A percentile compares a stretch with the other conserved stretches of the same genome.
Evolutionary conservation across 2,329 filamentous ascomycete genomes (phyloP).

Genomic region (Exophiala mesophila): DNA sequence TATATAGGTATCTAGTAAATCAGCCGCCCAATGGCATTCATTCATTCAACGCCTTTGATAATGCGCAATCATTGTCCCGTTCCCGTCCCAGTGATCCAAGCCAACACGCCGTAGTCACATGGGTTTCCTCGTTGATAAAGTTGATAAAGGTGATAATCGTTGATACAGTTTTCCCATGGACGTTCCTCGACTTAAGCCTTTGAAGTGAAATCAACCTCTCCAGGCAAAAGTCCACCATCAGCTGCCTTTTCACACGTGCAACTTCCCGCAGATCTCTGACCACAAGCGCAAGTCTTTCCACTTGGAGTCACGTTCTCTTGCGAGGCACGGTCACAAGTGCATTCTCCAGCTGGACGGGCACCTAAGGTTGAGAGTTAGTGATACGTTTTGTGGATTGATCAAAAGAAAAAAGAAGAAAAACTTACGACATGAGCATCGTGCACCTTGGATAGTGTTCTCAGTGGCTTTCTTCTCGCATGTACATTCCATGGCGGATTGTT

Average conservation of each 20-base stretch:
- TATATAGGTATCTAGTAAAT: no score
- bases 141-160: no score
- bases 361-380: conserved; percentile 39
- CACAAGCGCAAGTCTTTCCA: conserved; percentile 69
- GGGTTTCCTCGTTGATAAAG: no score
- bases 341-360: conserved; percentile 70
- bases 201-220: conserved; percentile 86
- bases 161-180: no score
- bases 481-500: conserved; percentile 82
- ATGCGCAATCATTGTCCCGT: no score
- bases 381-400: conserved; percentile 9
- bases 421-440: conserved; percentile 76
- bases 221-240: conserved; percentile 57
- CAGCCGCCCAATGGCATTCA: no score
- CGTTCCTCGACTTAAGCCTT: no score
- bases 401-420: conserved; percentile 20
- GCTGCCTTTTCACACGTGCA: conserved; percentile 80
- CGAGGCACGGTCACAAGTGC: conserved; percentile 70
- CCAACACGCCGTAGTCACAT: no score
- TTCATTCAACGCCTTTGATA: no score
- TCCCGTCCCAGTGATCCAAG: no score
- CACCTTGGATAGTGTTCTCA: conserved; percentile 70
- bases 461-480: conserved; percentile 68
- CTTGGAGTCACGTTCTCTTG: conserved; percentile 62
- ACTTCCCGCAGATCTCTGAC: conserved; percentile 66